A percentile compares a stretch with the other conserved stretches of the same genome.
phyloP scores from a whole-genome alignment of 139 green algal genomes.

The Penium margaritaceum region DNA sequence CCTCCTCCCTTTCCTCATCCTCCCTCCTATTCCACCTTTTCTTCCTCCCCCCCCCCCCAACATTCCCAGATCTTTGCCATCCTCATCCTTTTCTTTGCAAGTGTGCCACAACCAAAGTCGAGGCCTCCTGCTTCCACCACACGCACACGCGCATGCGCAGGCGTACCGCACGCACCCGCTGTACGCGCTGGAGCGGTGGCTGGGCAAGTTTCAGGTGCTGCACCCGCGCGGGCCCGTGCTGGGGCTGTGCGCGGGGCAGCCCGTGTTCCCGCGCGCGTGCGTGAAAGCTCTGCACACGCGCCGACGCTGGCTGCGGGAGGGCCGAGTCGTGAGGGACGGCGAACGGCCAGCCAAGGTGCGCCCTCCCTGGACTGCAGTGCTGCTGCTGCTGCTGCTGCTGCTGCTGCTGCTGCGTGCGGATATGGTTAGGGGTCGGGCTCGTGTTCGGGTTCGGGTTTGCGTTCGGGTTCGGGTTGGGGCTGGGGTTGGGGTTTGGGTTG shows the following conservation, averaged over 20 bases:
- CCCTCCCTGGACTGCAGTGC: no score
- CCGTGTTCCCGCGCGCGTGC: conserved; percentile 42
- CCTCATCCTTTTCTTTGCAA: not conserved
- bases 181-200: conserved; percentile 47
- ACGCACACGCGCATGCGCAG: conserved; percentile 8
- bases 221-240: conserved; percentile 36
- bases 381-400: no score
- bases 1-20: not conserved
- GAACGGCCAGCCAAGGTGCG: conserved; percentile 44
- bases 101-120: no score
- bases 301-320: conserved; percentile 37
- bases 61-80: not conserved
- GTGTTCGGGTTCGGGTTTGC: no score
- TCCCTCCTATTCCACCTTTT: not conserved
- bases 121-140: no score
- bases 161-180: conserved; percentile 39
- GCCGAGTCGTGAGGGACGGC: conserved; percentile 29
- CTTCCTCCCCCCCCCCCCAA: not conserved
- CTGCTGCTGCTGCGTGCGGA: no score
- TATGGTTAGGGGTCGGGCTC: no score
- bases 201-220: conserved; percentile 44
- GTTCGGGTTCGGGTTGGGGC: no score
- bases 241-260: conserved; percentile 35
- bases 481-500: no score
- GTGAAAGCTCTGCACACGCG: conserved; percentile 47